Evolutionary conservation across 495 filamentous ascomycete genomes (phyloP).

Genomic region (Neurospora pannonica): DNA sequence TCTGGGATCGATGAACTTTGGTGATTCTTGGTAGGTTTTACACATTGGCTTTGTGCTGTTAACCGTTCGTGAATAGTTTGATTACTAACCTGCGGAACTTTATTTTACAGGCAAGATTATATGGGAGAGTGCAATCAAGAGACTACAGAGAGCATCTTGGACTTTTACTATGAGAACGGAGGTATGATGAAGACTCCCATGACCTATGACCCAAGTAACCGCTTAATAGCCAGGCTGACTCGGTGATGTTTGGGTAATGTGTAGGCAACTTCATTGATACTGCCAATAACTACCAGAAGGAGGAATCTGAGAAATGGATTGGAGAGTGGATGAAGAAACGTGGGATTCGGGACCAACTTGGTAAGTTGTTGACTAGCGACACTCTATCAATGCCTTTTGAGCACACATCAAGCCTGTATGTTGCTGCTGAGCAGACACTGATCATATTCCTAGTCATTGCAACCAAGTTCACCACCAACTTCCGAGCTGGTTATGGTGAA

Average conservation of each 20-base stretch:
- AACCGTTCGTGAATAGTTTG: background rate
- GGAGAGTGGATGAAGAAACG: conserved; percentile 63
- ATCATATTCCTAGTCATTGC: conserved; percentile 43
- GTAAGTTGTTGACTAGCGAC: conserved; percentile 9
- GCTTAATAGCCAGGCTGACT: background rate
- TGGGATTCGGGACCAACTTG: conserved; percentile 30
- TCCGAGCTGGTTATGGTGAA: conserved; percentile 22
- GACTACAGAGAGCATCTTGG: conserved; percentile 53
- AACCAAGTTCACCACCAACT: conserved; percentile 57
- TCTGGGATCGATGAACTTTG: conserved; percentile 56
- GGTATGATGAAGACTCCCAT: background rate
- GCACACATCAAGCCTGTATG: background rate
- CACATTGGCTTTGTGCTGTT: background rate
- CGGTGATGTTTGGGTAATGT: background rate
- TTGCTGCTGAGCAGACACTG: background rate
- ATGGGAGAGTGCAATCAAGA: conserved; percentile 56
- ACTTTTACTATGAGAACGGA: conserved; percentile 52
- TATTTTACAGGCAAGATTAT: conserved; percentile 18
- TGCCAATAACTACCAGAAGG: conserved; percentile 56
- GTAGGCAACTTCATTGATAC: conserved; percentile 73
- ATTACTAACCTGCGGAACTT: background rate
- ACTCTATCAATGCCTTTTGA: background rate
- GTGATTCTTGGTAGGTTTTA: conserved; percentile 38
- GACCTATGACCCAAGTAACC: background rate
- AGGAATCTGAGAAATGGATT: conserved; percentile 61